phyloP scores from a whole-genome alignment of 148 eudicot genomes.

The Arbutus unedo region DNA sequence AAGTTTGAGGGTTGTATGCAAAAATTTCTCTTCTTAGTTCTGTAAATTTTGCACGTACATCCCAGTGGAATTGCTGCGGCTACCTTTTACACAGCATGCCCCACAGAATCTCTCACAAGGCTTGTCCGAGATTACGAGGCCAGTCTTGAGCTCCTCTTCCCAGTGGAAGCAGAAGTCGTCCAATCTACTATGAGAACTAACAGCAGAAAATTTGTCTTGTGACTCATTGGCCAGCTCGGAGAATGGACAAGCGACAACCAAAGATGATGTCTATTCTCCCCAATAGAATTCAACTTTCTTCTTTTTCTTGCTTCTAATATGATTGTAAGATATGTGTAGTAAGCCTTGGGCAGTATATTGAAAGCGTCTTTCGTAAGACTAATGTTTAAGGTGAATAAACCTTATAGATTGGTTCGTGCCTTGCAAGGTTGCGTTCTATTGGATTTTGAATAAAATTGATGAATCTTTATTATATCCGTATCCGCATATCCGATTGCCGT shows the following conservation, averaged over 20 bases:
- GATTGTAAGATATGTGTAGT: constrained; percentile 11
- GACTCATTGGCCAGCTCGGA: constrained; percentile 27
- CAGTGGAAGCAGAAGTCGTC: constrained; percentile 80
- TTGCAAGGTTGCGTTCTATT: too few relatives aligned
- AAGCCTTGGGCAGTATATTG: neutral
- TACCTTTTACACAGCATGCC: constrained; percentile 80
- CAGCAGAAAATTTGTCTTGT: constrained; percentile 66
- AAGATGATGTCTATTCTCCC: constrained; percentile 30
- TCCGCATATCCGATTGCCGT: too few relatives aligned
- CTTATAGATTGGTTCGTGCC: neutral
- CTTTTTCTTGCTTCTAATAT: neutral
- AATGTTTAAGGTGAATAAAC: neutral
- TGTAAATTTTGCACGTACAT: too few relatives aligned
- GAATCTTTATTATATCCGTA: too few relatives aligned
- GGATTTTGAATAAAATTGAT: too few relatives aligned
- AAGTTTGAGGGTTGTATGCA: too few relatives aligned
- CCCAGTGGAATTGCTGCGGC: constrained; percentile 70
- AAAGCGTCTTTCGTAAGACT: neutral
- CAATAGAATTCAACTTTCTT: constrained; percentile 10
- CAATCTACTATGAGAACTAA: constrained; percentile 48
- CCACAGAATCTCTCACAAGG: constrained; percentile 74
- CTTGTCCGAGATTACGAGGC: constrained; percentile 80
- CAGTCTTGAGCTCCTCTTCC: constrained; percentile 83
- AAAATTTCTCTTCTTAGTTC: too few relatives aligned
- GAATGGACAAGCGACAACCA: constrained; percentile 27